These are phyloP conservation scores for Botrytis tulipae DNA, from an alignment of 2,329 filamentous ascomycete species.

Conservation along the genomic window DNA sequence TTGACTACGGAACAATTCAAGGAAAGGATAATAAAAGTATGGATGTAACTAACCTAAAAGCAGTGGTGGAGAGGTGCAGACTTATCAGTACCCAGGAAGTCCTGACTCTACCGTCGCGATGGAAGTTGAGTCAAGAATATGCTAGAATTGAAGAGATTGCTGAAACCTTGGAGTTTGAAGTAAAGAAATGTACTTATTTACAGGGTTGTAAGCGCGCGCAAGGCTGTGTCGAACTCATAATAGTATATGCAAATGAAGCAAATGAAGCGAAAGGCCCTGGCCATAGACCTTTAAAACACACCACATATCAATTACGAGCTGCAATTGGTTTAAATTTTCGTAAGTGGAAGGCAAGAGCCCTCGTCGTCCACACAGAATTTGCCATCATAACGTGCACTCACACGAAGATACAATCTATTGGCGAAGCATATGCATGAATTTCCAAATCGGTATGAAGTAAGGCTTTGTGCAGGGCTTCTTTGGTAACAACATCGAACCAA, in stretches of 20 bases:
- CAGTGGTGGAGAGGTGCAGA: neutral
- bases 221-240: neutral
- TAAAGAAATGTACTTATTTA: neutral
- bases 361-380: neutral
- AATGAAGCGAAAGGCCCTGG: neutral
- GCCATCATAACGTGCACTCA: neutral
- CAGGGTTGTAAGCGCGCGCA: neutral
- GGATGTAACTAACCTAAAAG: neutral
- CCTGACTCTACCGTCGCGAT: neutral
- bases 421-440: neutral
- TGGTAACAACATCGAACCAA: neutral
- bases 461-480: conserved; percentile 1
- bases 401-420: neutral
- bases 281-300: neutral
- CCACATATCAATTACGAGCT: neutral
- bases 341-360: neutral
- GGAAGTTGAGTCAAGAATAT: neutral
- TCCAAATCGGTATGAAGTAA: neutral
- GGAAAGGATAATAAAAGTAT: neutral
- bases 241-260: neutral
- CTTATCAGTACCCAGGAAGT: neutral
- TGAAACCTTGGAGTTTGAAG: neutral
- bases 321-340: neutral
- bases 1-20: neutral
- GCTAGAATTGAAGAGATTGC: neutral